Conservation (phyloP, 495 filamentous ascomycete genomes). For the Penicillium robsamsonii region DNA sequence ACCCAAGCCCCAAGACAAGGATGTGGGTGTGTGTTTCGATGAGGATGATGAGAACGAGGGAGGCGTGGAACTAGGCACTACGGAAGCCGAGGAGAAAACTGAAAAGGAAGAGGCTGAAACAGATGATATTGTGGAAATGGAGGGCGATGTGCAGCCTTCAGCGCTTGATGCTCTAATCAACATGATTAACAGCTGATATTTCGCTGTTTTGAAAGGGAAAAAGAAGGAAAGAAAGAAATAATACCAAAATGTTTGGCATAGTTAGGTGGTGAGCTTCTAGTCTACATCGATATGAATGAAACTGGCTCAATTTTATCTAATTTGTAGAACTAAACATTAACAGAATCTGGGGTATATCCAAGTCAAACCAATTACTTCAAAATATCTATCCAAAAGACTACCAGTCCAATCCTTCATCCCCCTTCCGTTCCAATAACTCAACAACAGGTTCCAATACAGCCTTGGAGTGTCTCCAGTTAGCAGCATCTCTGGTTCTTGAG, state of each 20-base stretch:
- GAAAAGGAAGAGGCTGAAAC: not conserved
- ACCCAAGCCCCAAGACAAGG: not conserved
- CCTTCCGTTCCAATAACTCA: constrained; percentile 50
- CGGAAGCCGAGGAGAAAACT: not conserved
- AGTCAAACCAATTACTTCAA: not conserved
- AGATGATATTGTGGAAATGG: constrained; percentile 30
- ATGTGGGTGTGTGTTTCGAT: not conserved
- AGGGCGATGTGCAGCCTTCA: constrained; percentile 26
- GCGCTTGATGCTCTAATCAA: constrained; percentile 22
- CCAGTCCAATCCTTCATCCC: constrained; percentile 44
- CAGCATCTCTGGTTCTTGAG: constrained; percentile 68
- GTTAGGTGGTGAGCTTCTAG: not conserved
- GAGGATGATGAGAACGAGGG: constrained; percentile 1
- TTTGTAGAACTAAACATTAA: not conserved
- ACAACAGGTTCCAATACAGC: constrained; percentile 55
- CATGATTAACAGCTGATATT: not conserved
- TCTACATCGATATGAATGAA: not conserved
- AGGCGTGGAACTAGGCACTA: not conserved
- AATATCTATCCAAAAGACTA: constrained; percentile 23
- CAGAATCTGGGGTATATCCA: constrained; percentile 5
- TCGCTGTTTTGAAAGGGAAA: not conserved
- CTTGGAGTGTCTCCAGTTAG: constrained; percentile 58
- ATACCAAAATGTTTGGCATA: not conserved
- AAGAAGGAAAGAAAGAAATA: too few relatives aligned
- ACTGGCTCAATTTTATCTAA: not conserved